Conservation (phyloP, 2,329 filamentous ascomycete genomes). For the Didymella segeticola region DNA sequence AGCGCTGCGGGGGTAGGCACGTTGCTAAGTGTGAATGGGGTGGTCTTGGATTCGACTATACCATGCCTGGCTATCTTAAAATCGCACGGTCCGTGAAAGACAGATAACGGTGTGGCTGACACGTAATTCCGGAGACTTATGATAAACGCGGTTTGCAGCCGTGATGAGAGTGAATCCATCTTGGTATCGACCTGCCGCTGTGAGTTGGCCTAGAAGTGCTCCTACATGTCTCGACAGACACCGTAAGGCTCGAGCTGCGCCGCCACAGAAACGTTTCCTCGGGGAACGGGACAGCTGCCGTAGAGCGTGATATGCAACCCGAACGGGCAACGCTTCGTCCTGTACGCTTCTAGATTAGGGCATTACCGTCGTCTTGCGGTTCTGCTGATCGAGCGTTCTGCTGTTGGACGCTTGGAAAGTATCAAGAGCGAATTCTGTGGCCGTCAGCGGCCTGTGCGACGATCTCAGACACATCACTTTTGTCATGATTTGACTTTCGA, state of each 20-base stretch:
- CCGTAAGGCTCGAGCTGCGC: not conserved
- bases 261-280: not conserved
- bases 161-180: not conserved
- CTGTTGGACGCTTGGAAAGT: too few species aligned
- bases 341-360: not conserved
- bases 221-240: not conserved
- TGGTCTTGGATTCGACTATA: slow-evolving; percentile 5
- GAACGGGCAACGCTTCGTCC: not conserved
- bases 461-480: not conserved
- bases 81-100: slow-evolving; percentile 9
- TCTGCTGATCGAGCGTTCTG: too few species aligned
- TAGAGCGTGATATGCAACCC: not conserved
- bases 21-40: slow-evolving; percentile 8
- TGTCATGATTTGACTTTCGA: slow-evolving; percentile 1
- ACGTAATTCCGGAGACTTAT: slow-evolving; percentile 23
- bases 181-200: slow-evolving; percentile 2
- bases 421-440: not conserved
- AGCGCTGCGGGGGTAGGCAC: slow-evolving; percentile 3
- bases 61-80: slow-evolving; percentile 9
- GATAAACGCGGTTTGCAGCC: slow-evolving; percentile 3
- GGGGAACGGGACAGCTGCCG: not conserved
- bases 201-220: not conserved
- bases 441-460: not conserved
- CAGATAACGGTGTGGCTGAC: slow-evolving; percentile 28
- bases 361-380: not conserved